A percentile compares a stretch with the other conserved stretches of the same genome.
These are phyloP conservation scores for Diplodia seriata DNA, from an alignment of 2,329 filamentous ascomycete species.

Conservation along the genomic window DNA sequence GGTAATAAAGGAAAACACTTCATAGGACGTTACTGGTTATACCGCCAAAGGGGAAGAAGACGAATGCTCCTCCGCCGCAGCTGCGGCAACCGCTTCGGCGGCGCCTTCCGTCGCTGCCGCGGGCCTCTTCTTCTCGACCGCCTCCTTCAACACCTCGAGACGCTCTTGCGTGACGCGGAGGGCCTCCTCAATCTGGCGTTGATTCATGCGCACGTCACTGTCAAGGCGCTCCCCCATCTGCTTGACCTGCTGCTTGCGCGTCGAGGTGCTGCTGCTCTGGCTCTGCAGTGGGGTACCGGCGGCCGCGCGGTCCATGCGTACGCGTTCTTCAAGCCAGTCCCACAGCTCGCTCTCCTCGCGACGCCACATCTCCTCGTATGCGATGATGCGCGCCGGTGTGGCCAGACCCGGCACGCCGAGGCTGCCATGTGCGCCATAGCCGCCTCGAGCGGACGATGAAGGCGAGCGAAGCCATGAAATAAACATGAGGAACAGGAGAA, in stretches of 20 bases:
- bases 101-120: constrained; percentile 59
- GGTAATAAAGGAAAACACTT: neutral
- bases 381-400: constrained; percentile 72
- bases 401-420: constrained; percentile 45
- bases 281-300: constrained; percentile 11
- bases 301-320: constrained; percentile 69
- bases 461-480: constrained; percentile 69
- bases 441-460: constrained; percentile 32
- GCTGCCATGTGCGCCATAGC: constrained; percentile 34
- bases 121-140: constrained; percentile 58
- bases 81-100: constrained; percentile 68
- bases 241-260: constrained; percentile 50
- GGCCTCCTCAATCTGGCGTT: constrained; percentile 77
- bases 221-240: constrained; percentile 62
- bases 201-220: constrained; percentile 66
- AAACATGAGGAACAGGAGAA: constrained; percentile 72
- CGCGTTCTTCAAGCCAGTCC: constrained; percentile 90
- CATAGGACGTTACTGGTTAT: neutral
- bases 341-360: constrained; percentile 87
- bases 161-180: constrained; percentile 88
- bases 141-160: constrained; percentile 75
- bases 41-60: constrained; percentile 22
- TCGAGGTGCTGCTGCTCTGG: constrained; percentile 19
- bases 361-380: constrained; percentile 93
- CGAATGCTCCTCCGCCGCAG: constrained; percentile 67